Evolutionary conservation across 805 yeast genomes (phyloP).

Genomic region (Metschnikowia chrysomelidarum): DNA sequence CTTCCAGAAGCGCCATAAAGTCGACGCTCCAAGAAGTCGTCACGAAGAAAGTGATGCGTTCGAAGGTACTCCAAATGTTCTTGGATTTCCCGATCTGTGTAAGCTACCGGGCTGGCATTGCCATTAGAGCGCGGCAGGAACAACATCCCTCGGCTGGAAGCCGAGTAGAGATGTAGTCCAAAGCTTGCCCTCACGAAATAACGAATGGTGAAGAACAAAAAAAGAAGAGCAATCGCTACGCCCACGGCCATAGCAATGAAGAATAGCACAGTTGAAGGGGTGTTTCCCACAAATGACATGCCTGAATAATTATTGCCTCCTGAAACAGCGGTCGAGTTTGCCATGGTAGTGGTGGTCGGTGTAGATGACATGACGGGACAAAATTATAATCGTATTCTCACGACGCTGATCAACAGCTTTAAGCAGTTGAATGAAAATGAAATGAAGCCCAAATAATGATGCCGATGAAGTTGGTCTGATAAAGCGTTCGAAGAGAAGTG

Average conservation of each 20-base stretch:
- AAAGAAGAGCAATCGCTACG: conserved; percentile 51
- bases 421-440: too few species aligned
- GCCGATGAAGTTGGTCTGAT: too few species aligned
- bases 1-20: conserved; percentile 17
- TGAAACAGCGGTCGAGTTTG: conserved; percentile 1
- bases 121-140: conserved; percentile 14
- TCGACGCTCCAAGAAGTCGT: conserved; percentile 29
- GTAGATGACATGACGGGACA: background rate
- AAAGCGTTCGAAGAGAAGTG: too few species aligned
- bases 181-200: conserved; percentile 56
- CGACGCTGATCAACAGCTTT: too few species aligned
- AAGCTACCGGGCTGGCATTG: conserved; percentile 14
- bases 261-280: conserved; percentile 63
- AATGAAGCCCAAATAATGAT: too few species aligned
- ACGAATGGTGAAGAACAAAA: conserved; percentile 58
- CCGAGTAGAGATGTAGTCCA: conserved; percentile 50
- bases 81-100: conserved; percentile 27
- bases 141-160: conserved; percentile 27
- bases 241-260: conserved; percentile 65
- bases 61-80: conserved; percentile 38
- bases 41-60: conserved; percentile 30
- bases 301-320: background rate
- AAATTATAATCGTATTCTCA: background rate
- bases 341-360: background rate
- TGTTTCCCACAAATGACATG: conserved; percentile 39